Base-by-base conservation (phyloP, 2,329 filamentous ascomycete species). In the Aureobasidium sp. region DNA sequence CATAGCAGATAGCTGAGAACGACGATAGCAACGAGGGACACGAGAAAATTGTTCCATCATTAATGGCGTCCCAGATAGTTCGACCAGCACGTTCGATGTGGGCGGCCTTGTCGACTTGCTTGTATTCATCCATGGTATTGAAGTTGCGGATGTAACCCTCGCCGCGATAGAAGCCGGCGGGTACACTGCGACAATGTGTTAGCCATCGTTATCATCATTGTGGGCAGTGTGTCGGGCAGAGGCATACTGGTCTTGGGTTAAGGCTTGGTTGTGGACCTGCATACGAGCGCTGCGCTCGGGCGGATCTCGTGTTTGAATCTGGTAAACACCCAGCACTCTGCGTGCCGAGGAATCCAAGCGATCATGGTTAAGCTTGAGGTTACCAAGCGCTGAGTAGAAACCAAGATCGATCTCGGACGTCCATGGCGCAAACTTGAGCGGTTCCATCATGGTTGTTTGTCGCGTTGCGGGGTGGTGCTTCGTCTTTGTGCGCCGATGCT, bases 41-140 rank as follows among this genome's bases (percentile, higher is more conserved):
- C 10, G 92, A 94, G 76, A 96, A 97, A 68, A 99, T 96, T 44
- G 90, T 95, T 63, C 92, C 93, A 76, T 99, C 94, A 67, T 92
- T 88, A 71, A 99, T 97, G 29, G 94, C 93, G 74, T 97, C 92
- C 93, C 93, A 97, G 65, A 99, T 90, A 76, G 89, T 93, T 71
- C 85, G 84, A 12, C 88, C 93, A 41, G 90, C 87, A 65, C 87
- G 87, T 65, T 90, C 85, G 52, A 97, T 81, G 74, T 96, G 86
- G 37, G 86, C 85, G 12, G 81, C 74, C 73, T 93, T 94, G 74
- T 97, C 90, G 66, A 87, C 83, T 66, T 87, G 89, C 71, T 87
- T 90, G 75, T 97, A 97, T 71, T 94, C 91, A 69, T 97, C 93
- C 68, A 96, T 84, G 1, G 94, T 97, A 73, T 99, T 99, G 71